phyloP scores from a whole-genome alignment of 1,284 basidiomycete genomes.

The Uromyces viciae-fabae region DNA sequence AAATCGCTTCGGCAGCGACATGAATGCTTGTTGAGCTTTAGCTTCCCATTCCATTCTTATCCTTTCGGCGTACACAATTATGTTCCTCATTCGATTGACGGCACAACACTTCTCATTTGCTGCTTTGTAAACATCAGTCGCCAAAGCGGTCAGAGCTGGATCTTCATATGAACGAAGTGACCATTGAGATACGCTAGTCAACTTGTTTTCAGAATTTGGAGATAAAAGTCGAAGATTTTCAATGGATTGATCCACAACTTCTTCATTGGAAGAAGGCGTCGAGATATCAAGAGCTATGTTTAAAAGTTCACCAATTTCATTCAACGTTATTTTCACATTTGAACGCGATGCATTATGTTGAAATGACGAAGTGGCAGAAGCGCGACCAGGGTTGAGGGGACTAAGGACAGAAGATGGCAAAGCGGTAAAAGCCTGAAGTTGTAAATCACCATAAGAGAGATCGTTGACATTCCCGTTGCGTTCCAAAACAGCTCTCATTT shows the following conservation, averaged over 20 bases:
- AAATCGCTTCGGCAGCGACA: constrained; percentile 61
- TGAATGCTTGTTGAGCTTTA: constrained; percentile 67
- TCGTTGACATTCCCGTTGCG: not conserved
- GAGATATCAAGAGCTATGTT: constrained; percentile 76
- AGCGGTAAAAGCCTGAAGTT: constrained; percentile 61
- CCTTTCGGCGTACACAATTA: constrained; percentile 94
- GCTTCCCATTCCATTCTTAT: constrained; percentile 96
- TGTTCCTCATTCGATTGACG: constrained; percentile 94
- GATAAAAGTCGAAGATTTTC: constrained; percentile 87
- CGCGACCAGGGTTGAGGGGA: constrained; percentile 57
- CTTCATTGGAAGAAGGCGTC: constrained; percentile 82
- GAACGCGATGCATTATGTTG: constrained; percentile 48
- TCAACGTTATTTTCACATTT: constrained; percentile 66
- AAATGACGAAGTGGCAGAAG: constrained; percentile 82
- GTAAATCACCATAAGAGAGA: constrained; percentile 17
- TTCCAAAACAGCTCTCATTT: constrained; percentile 37
- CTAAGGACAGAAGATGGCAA: constrained; percentile 62
- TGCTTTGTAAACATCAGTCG: constrained; percentile 78
- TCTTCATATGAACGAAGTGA: constrained; percentile 70
- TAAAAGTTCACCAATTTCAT: constrained; percentile 79
- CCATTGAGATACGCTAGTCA: constrained; percentile 77
- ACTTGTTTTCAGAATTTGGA: constrained; percentile 71
- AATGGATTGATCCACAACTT: constrained; percentile 81
- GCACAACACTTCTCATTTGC: constrained; percentile 91
- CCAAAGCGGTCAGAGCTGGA: constrained; percentile 72